A percentile compares a stretch with the other conserved stretches of the same genome.
These are phyloP conservation scores for Linnemannia hyalina DNA, from an alignment of 192 early-diverging fungal species.

Conservation along the genomic window DNA sequence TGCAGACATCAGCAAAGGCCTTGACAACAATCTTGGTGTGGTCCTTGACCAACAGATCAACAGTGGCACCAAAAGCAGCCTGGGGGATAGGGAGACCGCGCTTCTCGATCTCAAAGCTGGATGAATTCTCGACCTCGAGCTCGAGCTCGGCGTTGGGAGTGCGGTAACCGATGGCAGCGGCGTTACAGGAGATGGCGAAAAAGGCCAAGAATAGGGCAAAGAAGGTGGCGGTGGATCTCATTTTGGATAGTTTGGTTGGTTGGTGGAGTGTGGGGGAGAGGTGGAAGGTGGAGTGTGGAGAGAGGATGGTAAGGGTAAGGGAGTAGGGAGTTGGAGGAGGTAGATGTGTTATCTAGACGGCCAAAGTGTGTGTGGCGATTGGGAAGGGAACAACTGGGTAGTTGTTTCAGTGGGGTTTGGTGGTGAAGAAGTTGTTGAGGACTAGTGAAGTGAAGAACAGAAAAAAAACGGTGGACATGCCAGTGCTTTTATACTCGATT, in stretches of 20 bases:
- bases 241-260: constrained; percentile 17
- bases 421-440: not conserved
- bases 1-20: constrained; percentile 53
- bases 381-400: constrained; percentile 29
- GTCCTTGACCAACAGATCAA: constrained; percentile 40
- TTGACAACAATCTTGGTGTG: constrained; percentile 39
- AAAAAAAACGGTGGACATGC: not conserved
- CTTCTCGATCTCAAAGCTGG: constrained; percentile 30
- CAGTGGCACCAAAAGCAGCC: constrained; percentile 49
- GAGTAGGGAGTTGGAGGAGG: not conserved
- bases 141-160: not conserved
- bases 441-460: not conserved
- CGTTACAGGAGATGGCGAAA: constrained; percentile 51
- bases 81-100: constrained; percentile 9
- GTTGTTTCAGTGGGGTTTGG: constrained; percentile 4
- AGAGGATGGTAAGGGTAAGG: no score
- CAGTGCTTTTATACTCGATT: not conserved
- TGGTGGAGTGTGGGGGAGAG: not conserved
- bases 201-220: constrained; percentile 51
- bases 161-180: not conserved
- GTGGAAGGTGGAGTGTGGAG: not conserved
- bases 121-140: not conserved
- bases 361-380: constrained; percentile 35
- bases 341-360: constrained; percentile 18
- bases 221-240: constrained; percentile 41